A percentile compares a stretch with the other conserved stretches of the same genome.
Evolutionary conservation across 2,329 filamentous ascomycete species (phyloP).

Genomic region (Aureobasidium namibiae): DNA sequence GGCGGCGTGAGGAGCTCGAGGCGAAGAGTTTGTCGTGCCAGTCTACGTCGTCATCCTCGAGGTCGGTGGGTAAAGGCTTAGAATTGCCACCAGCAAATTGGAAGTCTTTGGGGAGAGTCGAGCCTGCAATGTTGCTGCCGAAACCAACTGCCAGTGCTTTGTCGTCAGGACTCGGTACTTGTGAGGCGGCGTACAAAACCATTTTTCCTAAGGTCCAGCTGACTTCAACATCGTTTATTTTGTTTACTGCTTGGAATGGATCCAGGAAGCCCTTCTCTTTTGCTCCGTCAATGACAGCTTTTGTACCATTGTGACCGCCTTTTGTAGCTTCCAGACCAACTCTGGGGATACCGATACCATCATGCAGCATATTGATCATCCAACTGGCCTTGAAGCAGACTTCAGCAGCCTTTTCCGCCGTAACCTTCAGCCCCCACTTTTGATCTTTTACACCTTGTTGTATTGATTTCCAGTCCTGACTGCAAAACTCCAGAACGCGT

Average conservation of each 20-base stretch:
- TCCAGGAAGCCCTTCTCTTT: conserved; percentile 71
- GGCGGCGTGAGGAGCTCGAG: conserved; percentile 53
- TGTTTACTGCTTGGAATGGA: conserved; percentile 86
- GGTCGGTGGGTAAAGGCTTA: conserved; percentile 27
- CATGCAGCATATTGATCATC: conserved; percentile 93
- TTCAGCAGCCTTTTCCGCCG: conserved; percentile 65
- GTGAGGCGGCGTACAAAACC: conserved; percentile 85
- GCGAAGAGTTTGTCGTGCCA: conserved; percentile 56
- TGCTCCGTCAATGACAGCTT: conserved; percentile 57
- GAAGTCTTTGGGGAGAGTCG: conserved; percentile 53
- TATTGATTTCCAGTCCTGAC: conserved; percentile 72
- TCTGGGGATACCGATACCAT: conserved; percentile 88
- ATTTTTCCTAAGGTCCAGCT: conserved; percentile 98
- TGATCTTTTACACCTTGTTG: conserved; percentile 54
- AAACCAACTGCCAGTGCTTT: conserved; percentile 76
- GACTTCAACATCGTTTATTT: conserved; percentile 83
- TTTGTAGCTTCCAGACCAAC: conserved; percentile 58
- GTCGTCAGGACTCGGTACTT: conserved; percentile 56
- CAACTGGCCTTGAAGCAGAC: conserved; percentile 98
- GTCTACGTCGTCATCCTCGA: conserved; percentile 37
- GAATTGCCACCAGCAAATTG: conserved; percentile 63
- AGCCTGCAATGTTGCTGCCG: conserved; percentile 67
- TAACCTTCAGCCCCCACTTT: conserved; percentile 68
- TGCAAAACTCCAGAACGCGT: conserved; percentile 77
- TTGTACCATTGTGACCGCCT: conserved; percentile 58